Evolutionary conservation across 225 moss, liverwort and hornwort genomes (phyloP).

Genomic region (Polytrichum commune): DNA sequence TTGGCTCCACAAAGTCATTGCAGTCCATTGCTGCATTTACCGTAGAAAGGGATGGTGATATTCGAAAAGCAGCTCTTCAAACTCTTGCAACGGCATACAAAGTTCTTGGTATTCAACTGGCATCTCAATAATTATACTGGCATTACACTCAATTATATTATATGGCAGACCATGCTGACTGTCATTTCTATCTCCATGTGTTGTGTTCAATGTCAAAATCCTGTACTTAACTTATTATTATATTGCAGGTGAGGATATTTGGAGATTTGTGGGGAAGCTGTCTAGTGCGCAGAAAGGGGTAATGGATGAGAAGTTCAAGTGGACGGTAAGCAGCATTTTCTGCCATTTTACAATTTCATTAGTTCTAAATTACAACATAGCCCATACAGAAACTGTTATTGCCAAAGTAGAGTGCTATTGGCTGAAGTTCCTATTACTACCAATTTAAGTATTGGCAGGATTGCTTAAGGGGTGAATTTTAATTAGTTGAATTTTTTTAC

Average conservation of each 20-base stretch:
- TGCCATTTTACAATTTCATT: no score
- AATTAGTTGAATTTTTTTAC: no score
- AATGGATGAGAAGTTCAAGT: slow-evolving; percentile 95
- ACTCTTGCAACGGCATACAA: slow-evolving; percentile 78
- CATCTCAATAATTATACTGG: neutral
- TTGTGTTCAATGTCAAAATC: no score
- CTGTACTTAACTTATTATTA: neutral
- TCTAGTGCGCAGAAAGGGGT: slow-evolving; percentile 81
- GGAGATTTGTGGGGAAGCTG: slow-evolving; percentile 83
- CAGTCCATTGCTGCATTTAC: slow-evolving; percentile 68
- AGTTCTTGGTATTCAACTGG: slow-evolving; percentile 48
- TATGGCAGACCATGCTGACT: no score
- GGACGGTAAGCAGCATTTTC: slow-evolving; percentile 59
- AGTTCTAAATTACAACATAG: no score
- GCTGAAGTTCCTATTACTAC: no score
- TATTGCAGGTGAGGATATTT: slow-evolving; percentile 78
- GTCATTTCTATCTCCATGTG: no score
- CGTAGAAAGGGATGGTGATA: slow-evolving; percentile 91
- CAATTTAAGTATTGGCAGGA: no score
- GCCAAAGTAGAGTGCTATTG: no score
- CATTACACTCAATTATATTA: neutral
- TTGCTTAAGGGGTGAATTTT: no score
- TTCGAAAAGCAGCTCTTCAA: slow-evolving; percentile 81
- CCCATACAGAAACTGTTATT: no score
- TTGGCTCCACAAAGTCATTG: slow-evolving; percentile 70